Conservation (phyloP, 768 basidiomycete species). For the Leucosporidium creatinivorum region DNA sequence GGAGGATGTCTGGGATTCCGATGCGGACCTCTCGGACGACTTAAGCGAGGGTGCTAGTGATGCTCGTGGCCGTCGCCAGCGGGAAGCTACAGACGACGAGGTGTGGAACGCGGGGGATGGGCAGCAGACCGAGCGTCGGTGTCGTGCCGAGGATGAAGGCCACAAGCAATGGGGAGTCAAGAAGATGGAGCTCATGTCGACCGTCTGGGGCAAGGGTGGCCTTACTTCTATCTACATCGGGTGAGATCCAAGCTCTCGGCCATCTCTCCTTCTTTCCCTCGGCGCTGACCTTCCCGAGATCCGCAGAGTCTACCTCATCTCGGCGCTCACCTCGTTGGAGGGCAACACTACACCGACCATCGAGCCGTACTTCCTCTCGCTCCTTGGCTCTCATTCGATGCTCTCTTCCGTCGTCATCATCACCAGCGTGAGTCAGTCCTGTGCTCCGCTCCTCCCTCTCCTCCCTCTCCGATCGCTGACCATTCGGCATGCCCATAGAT, state of each 20-base stretch:
- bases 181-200: constrained; percentile 31
- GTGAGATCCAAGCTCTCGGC: constrained; percentile 2
- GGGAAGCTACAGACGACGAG: background rate
- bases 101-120: constrained; percentile 10
- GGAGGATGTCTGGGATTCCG: constrained; percentile 16
- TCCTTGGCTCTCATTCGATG: constrained; percentile 33
- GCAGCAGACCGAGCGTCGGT: background rate
- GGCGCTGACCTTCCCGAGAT: too few species aligned
- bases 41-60: background rate
- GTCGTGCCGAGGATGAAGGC: background rate
- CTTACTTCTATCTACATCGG: constrained; percentile 29
- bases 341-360: constrained; percentile 34
- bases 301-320: constrained; percentile 34
- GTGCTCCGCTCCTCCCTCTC: background rate
- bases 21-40: constrained; percentile 3
- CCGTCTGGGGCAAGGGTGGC: constrained; percentile 24
- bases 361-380: constrained; percentile 37
- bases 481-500: constrained; percentile 5
- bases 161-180: constrained; percentile 30
- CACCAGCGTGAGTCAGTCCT: constrained; percentile 23
- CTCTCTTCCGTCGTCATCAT: constrained; percentile 32
- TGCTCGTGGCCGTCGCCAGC: background rate
- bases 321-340: constrained; percentile 33
- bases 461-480: background rate
- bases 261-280: background rate